Evolutionary conservation across 495 filamentous ascomycete genomes (phyloP).

Genomic region (Friedmanniomyces endolithicus): DNA sequence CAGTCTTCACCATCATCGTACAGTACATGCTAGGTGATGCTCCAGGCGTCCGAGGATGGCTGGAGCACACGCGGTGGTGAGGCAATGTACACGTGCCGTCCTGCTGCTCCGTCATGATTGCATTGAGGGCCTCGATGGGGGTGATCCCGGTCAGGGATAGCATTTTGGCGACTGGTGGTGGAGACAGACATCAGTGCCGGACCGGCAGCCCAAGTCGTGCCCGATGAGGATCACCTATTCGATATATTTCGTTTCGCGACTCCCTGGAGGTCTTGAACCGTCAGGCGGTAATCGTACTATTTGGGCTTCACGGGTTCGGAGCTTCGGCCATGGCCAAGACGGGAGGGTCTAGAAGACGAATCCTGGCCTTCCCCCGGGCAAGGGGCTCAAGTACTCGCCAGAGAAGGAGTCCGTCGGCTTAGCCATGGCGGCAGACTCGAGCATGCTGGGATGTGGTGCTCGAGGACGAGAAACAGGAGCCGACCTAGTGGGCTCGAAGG

Average conservation of each 20-base stretch:
- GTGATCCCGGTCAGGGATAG: not conserved
- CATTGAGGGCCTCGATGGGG: slow-evolving; percentile 7
- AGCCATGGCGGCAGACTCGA: slow-evolving; percentile 18
- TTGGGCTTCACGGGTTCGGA: slow-evolving; percentile 14
- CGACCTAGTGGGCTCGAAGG: no score
- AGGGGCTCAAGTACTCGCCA: slow-evolving; percentile 9
- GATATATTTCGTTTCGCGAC: slow-evolving; percentile 12
- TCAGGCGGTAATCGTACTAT: slow-evolving; percentile 4
- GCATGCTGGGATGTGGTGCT: not conserved
- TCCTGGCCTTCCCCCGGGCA: not conserved
- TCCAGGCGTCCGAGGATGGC: slow-evolving; percentile 5
- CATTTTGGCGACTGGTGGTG: slow-evolving; percentile 10
- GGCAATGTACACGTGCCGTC: slow-evolving; percentile 14
- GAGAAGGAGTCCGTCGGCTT: slow-evolving; percentile 9
- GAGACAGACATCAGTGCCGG: slow-evolving; percentile 3
- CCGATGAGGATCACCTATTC: slow-evolving; percentile 13
- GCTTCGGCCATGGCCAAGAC: slow-evolving; percentile 21
- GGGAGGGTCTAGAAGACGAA: slow-evolving; percentile 18
- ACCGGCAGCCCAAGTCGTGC: slow-evolving; percentile 18
- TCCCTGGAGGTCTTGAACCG: slow-evolving; percentile 12
- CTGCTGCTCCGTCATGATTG: not conserved
- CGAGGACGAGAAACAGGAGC: no score
- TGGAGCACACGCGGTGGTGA: slow-evolving; percentile 7
- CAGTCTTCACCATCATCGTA: slow-evolving; percentile 11
- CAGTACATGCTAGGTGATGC: slow-evolving; percentile 9